phyloP scores from a whole-genome alignment of 169 alveolate species.

The Miamiensis avidus region DNA sequence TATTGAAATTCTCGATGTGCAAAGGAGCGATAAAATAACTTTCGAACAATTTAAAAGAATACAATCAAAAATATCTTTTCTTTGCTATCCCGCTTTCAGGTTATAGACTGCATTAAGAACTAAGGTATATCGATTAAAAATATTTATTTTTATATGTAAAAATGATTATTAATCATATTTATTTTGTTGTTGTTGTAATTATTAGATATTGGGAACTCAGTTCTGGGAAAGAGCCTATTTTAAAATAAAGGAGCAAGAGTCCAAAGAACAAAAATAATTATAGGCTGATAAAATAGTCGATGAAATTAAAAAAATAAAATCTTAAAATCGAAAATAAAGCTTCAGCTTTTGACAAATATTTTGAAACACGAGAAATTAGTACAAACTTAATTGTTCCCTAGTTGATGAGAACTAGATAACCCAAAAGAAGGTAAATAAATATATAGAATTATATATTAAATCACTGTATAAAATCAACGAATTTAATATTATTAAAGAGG shows the following conservation, averaged over 20 bases:
- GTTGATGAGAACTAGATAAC: neutral
- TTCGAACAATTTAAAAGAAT: conserved; percentile 42
- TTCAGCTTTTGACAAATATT: neutral
- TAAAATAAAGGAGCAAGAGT: neutral
- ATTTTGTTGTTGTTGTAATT: too few species aligned
- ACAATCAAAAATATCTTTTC: conserved; percentile 28
- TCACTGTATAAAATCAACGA: too few species aligned
- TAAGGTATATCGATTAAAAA: neutral
- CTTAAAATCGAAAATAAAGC: neutral
- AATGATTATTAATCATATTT: neutral
- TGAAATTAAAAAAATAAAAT: neutral
- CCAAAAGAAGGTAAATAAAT: neutral
- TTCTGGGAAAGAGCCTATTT: neutral
- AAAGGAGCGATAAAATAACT: conserved; percentile 35
- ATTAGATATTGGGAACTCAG: neutral
- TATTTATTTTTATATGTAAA: too few species aligned
- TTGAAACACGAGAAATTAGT: neutral
- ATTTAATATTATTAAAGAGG: neutral
- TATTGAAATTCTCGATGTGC: conserved; percentile 30
- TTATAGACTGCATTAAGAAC: neutral
- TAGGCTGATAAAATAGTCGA: neutral
- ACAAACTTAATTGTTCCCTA: neutral
- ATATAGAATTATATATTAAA: too few species aligned
- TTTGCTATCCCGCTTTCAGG: conserved; percentile 40
- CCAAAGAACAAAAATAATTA: neutral